phyloP scores from a whole-genome alignment of 768 basidiomycete genomes.

The Sistotremastrum niveocremeum region DNA sequence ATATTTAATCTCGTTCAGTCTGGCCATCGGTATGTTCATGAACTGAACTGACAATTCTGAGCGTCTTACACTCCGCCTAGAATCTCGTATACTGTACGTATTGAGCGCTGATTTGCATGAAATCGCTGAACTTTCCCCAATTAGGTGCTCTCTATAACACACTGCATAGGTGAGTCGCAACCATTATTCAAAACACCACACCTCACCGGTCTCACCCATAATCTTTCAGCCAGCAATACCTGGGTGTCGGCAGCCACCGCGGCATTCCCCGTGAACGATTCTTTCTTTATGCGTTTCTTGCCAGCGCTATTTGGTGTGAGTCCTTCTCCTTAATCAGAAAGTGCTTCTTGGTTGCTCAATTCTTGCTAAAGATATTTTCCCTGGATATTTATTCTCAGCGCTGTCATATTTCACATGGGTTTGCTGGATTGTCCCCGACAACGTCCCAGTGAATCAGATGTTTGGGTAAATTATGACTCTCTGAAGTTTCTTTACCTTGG shows the following conservation, averaged over 20 bases:
- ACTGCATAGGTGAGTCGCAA: no score
- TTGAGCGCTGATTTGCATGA: no score
- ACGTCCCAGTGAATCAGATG: conserved; percentile 16
- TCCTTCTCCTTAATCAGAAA: conserved; percentile 1
- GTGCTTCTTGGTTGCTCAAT: conserved; percentile 3
- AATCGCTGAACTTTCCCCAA: no score
- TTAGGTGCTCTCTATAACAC: no score
- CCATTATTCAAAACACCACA: no score
- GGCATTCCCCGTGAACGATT: conserved; percentile 66
- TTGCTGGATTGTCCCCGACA: conserved; percentile 33
- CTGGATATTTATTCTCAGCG: conserved; percentile 25
- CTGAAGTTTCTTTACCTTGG: no score
- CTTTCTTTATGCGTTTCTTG: conserved; percentile 52
- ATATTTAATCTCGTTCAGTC: background rate
- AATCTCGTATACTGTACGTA: no score
- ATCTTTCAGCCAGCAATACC: conserved; percentile 31
- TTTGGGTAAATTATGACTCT: conserved; percentile 7
- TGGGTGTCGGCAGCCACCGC: conserved; percentile 45
- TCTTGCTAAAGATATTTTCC: conserved; percentile 23
- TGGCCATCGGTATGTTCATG: background rate
- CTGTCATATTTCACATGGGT: conserved; percentile 25
- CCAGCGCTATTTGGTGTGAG: conserved; percentile 48
- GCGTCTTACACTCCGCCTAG: no score
- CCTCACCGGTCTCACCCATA: background rate
- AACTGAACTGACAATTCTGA: no score